Evolutionary conservation across 225 moss, liverwort and hornwort species (phyloP).

Genomic region (Pleurozium schreberi): DNA sequence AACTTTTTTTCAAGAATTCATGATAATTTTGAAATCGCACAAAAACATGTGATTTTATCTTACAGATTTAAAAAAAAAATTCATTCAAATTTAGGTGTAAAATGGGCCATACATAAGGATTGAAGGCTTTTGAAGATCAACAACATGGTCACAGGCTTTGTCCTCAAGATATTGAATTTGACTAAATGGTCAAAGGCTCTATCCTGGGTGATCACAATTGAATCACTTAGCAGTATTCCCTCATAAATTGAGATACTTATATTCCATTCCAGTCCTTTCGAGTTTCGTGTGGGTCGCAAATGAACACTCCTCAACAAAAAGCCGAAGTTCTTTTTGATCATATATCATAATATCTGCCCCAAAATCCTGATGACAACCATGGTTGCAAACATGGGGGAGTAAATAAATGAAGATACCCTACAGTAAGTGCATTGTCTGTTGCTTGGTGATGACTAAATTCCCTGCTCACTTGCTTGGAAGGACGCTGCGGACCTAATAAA

Average conservation of each 20-base stretch:
- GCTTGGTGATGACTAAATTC: background rate
- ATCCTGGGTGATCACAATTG: background rate
- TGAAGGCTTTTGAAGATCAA: background rate
- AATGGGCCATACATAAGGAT: background rate
- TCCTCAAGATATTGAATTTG: background rate
- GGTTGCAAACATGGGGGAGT: background rate
- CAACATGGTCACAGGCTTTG: background rate
- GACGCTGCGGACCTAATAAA: background rate
- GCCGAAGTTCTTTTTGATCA: background rate
- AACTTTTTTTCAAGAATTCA: background rate
- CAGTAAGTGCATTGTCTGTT: background rate
- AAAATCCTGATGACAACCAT: background rate
- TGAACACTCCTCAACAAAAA: background rate
- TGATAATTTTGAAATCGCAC: no score
- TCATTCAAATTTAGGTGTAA: background rate
- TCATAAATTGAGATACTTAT: background rate
- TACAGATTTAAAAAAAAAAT: background rate
- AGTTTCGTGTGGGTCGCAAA: background rate
- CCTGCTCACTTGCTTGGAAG: background rate
- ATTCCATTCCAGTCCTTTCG: background rate
- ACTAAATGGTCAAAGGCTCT: background rate
- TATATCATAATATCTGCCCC: background rate
- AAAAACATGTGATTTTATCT: no score
- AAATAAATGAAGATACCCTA: background rate
- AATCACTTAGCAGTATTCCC: background rate